Conservation (phyloP, 1,284 basidiomycete genomes). For the Stygiomarasmius scandens region DNA sequence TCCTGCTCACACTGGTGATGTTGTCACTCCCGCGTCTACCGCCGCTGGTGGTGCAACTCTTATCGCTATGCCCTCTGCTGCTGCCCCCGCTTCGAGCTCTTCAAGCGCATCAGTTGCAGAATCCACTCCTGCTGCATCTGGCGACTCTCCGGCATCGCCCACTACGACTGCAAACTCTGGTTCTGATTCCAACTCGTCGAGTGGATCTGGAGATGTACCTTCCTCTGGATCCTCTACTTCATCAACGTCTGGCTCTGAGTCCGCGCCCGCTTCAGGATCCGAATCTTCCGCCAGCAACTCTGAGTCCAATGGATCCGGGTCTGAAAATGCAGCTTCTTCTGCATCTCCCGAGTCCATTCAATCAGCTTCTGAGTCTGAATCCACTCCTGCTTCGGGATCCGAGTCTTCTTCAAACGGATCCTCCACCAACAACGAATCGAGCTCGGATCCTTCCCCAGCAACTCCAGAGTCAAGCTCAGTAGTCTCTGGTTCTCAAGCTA, state of each 20-base stretch:
- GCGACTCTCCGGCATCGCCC: too few relatives aligned
- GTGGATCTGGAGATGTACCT: too few relatives aligned
- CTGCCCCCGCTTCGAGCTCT: neutral
- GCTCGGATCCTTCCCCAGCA: neutral
- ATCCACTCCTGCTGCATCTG: too few relatives aligned
- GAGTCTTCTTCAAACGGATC: neutral
- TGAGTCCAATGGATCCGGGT: too few relatives aligned
- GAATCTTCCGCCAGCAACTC: too few relatives aligned
- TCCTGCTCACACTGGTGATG: conserved; percentile 2
- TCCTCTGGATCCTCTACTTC: too few relatives aligned
- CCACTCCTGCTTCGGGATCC: neutral
- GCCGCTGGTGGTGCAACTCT: neutral
- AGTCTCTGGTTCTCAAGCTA: neutral
- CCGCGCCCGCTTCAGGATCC: too few relatives aligned
- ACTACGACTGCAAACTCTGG: too few relatives aligned
- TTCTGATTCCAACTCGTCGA: too few relatives aligned
- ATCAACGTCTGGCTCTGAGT: too few relatives aligned
- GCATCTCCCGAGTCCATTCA: neutral
- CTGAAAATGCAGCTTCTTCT: too few relatives aligned
- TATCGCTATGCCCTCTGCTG: neutral
- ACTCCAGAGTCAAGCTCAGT: neutral
- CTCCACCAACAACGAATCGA: neutral
- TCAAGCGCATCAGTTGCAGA: too few relatives aligned
- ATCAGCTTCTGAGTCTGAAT: neutral
- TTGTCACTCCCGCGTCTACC: conserved; percentile 3